phyloP scores from a whole-genome alignment of 495 filamentous ascomycete species.

The Chaetomidium leptoderma region DNA sequence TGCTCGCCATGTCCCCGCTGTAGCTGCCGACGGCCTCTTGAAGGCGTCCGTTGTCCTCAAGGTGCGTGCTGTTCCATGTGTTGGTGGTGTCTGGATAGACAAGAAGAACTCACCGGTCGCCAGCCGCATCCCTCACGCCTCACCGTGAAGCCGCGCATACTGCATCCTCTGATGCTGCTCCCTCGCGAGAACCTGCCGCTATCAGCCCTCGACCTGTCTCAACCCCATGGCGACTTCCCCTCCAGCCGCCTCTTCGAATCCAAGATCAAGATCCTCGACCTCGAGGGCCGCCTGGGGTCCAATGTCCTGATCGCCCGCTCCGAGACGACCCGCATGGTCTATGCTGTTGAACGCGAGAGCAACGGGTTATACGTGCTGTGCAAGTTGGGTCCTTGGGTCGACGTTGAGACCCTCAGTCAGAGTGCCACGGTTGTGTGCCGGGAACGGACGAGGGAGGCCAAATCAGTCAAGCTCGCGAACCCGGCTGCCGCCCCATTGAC shows the following conservation, averaged over 20 bases:
- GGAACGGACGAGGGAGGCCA: constrained; percentile 21
- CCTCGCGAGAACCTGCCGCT: constrained; percentile 58
- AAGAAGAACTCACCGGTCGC: constrained; percentile 17
- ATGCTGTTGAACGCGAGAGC: constrained; percentile 68
- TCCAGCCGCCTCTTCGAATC: constrained; percentile 55
- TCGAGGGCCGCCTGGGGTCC: constrained; percentile 50
- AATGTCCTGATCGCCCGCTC: constrained; percentile 64
- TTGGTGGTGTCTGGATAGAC: neutral
- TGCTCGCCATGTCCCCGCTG: too few relatives aligned
- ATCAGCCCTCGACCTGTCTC: constrained; percentile 54
- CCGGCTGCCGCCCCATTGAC: constrained; percentile 25
- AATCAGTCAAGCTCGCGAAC: constrained; percentile 8
- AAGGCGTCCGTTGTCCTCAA: constrained; percentile 46
- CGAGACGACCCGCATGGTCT: constrained; percentile 55
- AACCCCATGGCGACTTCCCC: constrained; percentile 48
- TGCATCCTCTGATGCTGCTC: constrained; percentile 58
- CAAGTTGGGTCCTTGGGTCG: constrained; percentile 63
- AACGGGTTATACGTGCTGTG: constrained; percentile 65
- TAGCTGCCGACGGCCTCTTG: constrained; percentile 46
- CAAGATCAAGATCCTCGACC: constrained; percentile 58
- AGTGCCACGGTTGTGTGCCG: constrained; percentile 40
- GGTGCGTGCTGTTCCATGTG: constrained; percentile 25
- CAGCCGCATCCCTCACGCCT: constrained; percentile 57
- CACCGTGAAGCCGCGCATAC: constrained; percentile 53
- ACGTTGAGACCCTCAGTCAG: constrained; percentile 44